phyloP scores from a whole-genome alignment of 192 early-diverging fungal genomes.

The Piromyces sp. region DNA sequence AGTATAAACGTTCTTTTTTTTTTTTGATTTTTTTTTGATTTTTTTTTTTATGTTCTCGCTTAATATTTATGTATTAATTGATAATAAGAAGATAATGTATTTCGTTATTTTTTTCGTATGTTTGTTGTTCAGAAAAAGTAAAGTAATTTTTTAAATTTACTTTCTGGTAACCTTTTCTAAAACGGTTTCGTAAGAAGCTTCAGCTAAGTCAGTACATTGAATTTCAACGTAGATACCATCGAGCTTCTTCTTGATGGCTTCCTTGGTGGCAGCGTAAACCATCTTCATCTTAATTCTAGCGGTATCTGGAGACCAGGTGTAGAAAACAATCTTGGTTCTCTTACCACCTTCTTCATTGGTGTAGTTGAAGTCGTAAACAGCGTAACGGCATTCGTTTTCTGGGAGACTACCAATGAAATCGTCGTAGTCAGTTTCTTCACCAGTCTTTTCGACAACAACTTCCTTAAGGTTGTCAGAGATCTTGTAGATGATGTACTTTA shows the following conservation, averaged over 20 bases:
- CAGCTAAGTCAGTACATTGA: slow-evolving; percentile 69
- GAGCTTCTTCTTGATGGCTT: slow-evolving; percentile 51
- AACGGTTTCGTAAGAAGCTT: slow-evolving; percentile 43
- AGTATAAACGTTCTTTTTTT: not conserved
- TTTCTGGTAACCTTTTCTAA: slow-evolving; percentile 34
- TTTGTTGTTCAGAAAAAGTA: not conserved
- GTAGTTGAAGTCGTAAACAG: slow-evolving; percentile 77
- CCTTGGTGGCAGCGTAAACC: slow-evolving; percentile 76
- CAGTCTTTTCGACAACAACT: slow-evolving; percentile 49
- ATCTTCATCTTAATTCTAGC: slow-evolving; percentile 68
- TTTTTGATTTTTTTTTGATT: not conserved
- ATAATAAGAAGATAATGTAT: not conserved
- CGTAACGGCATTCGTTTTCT: slow-evolving; percentile 52
- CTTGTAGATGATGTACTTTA: slow-evolving; percentile 68
- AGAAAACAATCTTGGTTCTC: slow-evolving; percentile 77
- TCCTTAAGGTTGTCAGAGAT: slow-evolving; percentile 44
- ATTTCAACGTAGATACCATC: slow-evolving; percentile 55
- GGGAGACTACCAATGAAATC: slow-evolving; percentile 51
- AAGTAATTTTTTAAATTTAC: not conserved
- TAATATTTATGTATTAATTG: not conserved
- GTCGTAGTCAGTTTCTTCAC: slow-evolving; percentile 31
- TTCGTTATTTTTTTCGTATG: not conserved
- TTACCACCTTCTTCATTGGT: slow-evolving; percentile 37
- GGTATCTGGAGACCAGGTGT: slow-evolving; percentile 63
- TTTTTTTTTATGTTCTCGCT: not conserved